Evolutionary conservation across 495 filamentous ascomycete species (phyloP).

Genomic region (Aspergillus diversus): DNA sequence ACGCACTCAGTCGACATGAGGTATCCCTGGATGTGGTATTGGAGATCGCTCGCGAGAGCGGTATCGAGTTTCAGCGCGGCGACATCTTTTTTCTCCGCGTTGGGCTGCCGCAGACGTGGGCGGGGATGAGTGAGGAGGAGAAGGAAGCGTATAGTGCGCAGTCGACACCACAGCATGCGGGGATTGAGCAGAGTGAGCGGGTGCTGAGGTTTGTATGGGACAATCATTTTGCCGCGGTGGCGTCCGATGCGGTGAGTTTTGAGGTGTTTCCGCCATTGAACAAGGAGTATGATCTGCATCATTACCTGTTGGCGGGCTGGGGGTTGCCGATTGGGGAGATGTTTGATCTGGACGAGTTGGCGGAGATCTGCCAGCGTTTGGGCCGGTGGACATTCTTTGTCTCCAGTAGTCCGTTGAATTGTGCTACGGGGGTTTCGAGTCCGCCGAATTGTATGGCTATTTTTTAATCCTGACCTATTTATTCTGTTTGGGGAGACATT

Average conservation of each 20-base stretch:
- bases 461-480: constrained; percentile 32
- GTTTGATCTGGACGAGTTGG: constrained; percentile 63
- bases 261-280: constrained; percentile 63
- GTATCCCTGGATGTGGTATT: constrained; percentile 60
- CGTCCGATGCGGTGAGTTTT: constrained; percentile 66
- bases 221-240: constrained; percentile 69
- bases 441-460: constrained; percentile 54
- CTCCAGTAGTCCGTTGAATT: constrained; percentile 66
- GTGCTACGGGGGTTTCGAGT: constrained; percentile 47
- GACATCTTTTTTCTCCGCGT: constrained; percentile 80
- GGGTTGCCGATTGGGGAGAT: constrained; percentile 69
- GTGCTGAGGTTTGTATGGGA: constrained; percentile 71
- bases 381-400: constrained; percentile 74
- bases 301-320: constrained; percentile 69
- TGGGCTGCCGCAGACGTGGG: constrained; percentile 58
- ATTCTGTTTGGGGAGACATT: not conserved
- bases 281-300: constrained; percentile 60
- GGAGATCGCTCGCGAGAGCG: constrained; percentile 57
- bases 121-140: constrained; percentile 41
- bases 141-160: constrained; percentile 41
- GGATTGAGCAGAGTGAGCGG: constrained; percentile 65
- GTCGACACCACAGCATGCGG: constrained; percentile 56
- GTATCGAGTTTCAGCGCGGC: constrained; percentile 59
- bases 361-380: constrained; percentile 52
- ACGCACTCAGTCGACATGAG: constrained; percentile 62